Conservation (phyloP, 2,329 filamentous ascomycete species). For the Monosporascus sp. region DNA sequence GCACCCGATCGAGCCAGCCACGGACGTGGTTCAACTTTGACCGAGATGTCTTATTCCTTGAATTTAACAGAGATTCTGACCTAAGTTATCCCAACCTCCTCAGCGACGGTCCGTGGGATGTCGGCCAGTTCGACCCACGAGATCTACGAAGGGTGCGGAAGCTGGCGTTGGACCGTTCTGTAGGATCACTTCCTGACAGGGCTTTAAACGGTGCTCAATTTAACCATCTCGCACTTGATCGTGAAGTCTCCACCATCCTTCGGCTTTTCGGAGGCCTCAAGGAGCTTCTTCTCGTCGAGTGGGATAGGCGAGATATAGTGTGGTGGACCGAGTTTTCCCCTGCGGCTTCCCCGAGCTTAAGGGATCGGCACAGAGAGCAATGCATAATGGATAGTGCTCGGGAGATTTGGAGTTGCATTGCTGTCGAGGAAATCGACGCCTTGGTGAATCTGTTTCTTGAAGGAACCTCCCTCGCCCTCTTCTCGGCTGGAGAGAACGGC, state of each 20-base stretch:
- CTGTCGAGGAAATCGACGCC: constrained; percentile 1
- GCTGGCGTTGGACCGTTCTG: not conserved
- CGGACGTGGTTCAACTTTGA: constrained; percentile 8
- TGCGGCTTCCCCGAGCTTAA: too few species aligned
- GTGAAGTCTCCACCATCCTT: not conserved
- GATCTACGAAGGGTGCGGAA: constrained; percentile 1
- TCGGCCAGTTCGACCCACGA: constrained; percentile 1
- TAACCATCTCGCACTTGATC: too few species aligned
- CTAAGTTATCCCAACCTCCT: too few species aligned
- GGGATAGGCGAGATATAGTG: not conserved
- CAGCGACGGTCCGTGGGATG: not conserved
- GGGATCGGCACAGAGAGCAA: not conserved
- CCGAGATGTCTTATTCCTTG: constrained; percentile 1
- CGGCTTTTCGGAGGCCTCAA: not conserved
- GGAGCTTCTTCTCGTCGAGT: constrained; percentile 2
- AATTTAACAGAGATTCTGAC: too few species aligned
- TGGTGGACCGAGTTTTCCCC: too few species aligned
- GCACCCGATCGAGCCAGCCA: constrained; percentile 1
- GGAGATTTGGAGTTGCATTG: constrained; percentile 3
- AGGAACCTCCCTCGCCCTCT: too few species aligned
- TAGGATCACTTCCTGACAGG: too few species aligned
- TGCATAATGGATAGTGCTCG: too few species aligned
- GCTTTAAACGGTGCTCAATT: too few species aligned
- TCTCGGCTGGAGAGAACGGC: too few species aligned
- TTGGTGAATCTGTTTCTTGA: too few species aligned